These are phyloP conservation scores for Picochlorum costavermella DNA, from an alignment of 139 green algal genomes.

Conservation along the genomic window DNA sequence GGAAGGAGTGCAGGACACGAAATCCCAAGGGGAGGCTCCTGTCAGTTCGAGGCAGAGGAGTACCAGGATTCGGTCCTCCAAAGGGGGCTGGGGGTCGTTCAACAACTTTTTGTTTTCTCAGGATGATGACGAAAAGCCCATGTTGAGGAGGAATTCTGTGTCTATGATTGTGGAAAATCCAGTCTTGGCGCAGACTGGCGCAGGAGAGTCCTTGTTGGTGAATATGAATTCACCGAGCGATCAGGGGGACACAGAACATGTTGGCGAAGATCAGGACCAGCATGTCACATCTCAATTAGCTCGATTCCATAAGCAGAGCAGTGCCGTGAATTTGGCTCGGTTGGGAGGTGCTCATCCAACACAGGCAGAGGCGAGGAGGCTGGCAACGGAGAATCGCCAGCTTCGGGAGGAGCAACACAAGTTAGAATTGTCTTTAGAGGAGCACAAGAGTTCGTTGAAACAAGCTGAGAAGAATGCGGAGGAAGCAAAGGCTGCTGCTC, in stretches of 20 bases:
- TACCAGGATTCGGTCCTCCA: neutral
- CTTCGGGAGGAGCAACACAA: constrained; percentile 27
- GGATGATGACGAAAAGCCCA: constrained; percentile 14
- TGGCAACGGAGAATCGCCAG: constrained; percentile 23
- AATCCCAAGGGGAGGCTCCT: constrained; percentile 33
- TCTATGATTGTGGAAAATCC: constrained; percentile 44
- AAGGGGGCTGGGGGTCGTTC: neutral
- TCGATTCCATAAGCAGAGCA: constrained; percentile 19
- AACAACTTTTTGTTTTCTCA: no score
- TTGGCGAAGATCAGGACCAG: neutral
- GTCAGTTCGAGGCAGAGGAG: constrained; percentile 35
- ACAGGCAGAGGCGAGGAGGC: constrained; percentile 21
- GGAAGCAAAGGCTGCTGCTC: constrained; percentile 7
- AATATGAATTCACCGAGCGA: constrained; percentile 25
- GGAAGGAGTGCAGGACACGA: constrained; percentile 9
- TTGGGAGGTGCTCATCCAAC: constrained; percentile 2
- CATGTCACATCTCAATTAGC: neutral
- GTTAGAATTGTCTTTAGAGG: constrained; percentile 31
- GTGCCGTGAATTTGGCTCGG: constrained; percentile 29
- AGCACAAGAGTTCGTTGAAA: constrained; percentile 15
- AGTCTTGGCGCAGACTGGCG: constrained; percentile 31
- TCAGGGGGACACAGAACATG: constrained; percentile 17
- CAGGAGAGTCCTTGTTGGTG: constrained; percentile 17
- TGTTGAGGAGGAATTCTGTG: constrained; percentile 33
- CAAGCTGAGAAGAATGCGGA: constrained; percentile 11